Base-by-base conservation (phyloP, 176 grass and related monocot genomes). In the Musa troglodytarum region DNA sequence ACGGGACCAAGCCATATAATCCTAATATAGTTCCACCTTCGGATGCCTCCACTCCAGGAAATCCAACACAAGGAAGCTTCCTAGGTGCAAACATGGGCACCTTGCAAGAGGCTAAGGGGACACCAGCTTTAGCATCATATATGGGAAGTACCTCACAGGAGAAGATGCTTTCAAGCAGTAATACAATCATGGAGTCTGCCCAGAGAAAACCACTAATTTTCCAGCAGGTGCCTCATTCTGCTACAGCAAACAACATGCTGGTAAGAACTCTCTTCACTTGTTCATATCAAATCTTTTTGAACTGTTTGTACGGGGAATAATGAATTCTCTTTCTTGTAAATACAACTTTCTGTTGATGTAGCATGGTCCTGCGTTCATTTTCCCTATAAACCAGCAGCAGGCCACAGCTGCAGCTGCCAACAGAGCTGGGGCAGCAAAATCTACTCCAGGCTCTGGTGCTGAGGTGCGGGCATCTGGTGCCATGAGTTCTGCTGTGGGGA, bases 371-470 rank as follows among this genome's bases (percentile, higher is more conserved):
- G 78, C 96, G 57, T 95, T 99, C 64, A 84, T 99, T 63, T 92
- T 99, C 75, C 86, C 96, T 24, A 81, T 99, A 71, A 94, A 93
- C 65, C 96, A 90, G 63, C 93, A 91, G 64, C 90, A 92, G 6
- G 89, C 85, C 16, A 87, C 82, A 16, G 85, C 80, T 71, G 79
- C 80, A 51, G 87, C 78, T 26, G 90, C 83, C 29, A 82, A 69
- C 52, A 82, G 88, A 86, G 76, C 70, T n/a, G 87, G 80, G 1
- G 87, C 84, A 70, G 53, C 80, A 76, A 93, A 89, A 81, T 85
- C 90, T 19, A 11, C 56, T 50, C 73, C 82, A 74, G 79, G 77
- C 20, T 56, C 56, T 52, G 74, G 70, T 50, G 82, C 80, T 84
- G 69, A 57, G 1, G 79, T 80, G 78, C 78, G 80, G 21, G 70